Evolutionary conservation across 192 early-diverging fungal species (phyloP).

Genomic region (Dissophora globulifera): DNA sequence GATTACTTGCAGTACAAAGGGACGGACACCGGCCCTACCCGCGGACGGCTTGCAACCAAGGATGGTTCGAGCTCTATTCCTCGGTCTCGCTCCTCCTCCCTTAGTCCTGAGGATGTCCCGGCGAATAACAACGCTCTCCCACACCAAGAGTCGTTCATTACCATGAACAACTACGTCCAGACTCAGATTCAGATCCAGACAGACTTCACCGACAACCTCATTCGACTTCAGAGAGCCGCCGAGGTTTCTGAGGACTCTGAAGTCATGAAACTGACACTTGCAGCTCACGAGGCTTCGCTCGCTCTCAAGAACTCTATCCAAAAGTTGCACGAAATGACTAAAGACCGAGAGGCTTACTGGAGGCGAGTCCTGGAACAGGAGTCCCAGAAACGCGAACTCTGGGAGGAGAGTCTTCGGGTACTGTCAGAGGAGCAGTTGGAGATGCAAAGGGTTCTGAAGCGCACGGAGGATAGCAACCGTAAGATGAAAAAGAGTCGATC

Average conservation of each 20-base stretch:
- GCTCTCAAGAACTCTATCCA: slow-evolving; percentile 36
- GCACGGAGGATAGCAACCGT: slow-evolving; percentile 43
- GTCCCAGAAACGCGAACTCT: slow-evolving; percentile 55
- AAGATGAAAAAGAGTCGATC: slow-evolving; percentile 53
- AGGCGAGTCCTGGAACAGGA: slow-evolving; percentile 54
- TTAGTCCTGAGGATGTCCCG: slow-evolving; percentile 15
- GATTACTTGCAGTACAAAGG: slow-evolving; percentile 18
- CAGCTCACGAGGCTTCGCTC: slow-evolving; percentile 30
- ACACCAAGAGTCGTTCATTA: slow-evolving; percentile 57
- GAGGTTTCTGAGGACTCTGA: slow-evolving; percentile 38
- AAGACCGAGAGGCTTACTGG: slow-evolving; percentile 61
- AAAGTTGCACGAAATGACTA: slow-evolving; percentile 51
- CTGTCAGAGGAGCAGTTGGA: slow-evolving; percentile 58
- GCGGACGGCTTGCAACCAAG: slow-evolving; percentile 12
- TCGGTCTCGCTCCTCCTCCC: slow-evolving; percentile 40
- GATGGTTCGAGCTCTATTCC: slow-evolving; percentile 1
- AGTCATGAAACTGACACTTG: slow-evolving; percentile 39
- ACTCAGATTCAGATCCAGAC: slow-evolving; percentile 71
- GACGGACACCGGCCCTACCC: neutral
- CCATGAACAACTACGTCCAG: slow-evolving; percentile 61
- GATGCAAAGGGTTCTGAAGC: slow-evolving; percentile 58
- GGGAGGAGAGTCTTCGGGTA: slow-evolving; percentile 58
- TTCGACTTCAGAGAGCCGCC: slow-evolving; percentile 37
- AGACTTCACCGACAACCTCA: slow-evolving; percentile 63
- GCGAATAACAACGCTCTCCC: slow-evolving; percentile 21